Conservation (phyloP, 2,329 filamentous ascomycete genomes). For the Chrysoporthe cubensis region DNA sequence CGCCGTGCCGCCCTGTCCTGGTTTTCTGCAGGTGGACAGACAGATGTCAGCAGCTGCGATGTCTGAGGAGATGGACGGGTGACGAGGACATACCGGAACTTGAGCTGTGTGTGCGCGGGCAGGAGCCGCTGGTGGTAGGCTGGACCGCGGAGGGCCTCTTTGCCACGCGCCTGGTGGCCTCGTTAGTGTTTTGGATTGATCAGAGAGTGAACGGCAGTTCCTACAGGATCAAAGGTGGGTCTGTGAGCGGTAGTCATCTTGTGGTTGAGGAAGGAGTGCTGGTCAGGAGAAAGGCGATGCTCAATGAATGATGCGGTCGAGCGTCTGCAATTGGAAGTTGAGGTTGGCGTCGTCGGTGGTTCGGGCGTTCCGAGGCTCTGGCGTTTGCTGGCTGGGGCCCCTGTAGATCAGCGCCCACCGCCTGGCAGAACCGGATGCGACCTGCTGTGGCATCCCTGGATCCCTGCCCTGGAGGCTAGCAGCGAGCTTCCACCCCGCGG, state of each 20-base stretch:
- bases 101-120: slow-evolving; percentile 90
- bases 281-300: background rate
- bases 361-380: slow-evolving; percentile 20
- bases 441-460: slow-evolving; percentile 16
- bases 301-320: background rate
- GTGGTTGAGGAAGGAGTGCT: background rate
- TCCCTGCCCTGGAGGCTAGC: background rate
- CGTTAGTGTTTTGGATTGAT: slow-evolving; percentile 30
- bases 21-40: slow-evolving; percentile 55
- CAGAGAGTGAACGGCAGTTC: slow-evolving; percentile 7
- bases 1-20: slow-evolving; percentile 86
- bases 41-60: background rate
- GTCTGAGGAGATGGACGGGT: background rate
- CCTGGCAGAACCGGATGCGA: slow-evolving; percentile 24
- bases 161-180: slow-evolving; percentile 71
- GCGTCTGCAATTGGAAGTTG: background rate
- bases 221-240: slow-evolving; percentile 94
- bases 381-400: slow-evolving; percentile 8
- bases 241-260: slow-evolving; percentile 74
- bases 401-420: slow-evolving; percentile 24
- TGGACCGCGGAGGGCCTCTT: slow-evolving; percentile 89
- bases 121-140: slow-evolving; percentile 96
- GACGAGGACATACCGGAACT: slow-evolving; percentile 65
- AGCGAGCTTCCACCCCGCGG: slow-evolving; percentile 19
- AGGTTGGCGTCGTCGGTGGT: slow-evolving; percentile 10